Evolutionary conservation across 768 basidiomycete genomes (phyloP).

Genomic region (Candolleomyces aberdarensis): DNA sequence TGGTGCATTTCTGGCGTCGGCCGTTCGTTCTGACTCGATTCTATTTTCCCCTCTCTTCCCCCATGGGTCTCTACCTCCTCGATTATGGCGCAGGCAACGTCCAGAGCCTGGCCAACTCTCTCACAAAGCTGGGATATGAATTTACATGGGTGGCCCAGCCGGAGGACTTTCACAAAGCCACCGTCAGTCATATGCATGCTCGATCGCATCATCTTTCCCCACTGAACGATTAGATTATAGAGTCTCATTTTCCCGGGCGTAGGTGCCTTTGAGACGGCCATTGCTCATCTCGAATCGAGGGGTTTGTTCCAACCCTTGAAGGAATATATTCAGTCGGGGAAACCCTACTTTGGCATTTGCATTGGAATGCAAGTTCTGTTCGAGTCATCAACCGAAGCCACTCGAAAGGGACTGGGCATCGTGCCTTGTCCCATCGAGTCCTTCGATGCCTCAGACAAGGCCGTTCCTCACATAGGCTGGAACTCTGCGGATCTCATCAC

Average conservation of each 20-base stretch:
- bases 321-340: slow-evolving; percentile 80
- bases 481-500: slow-evolving; percentile 68
- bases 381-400: slow-evolving; percentile 78
- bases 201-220: slow-evolving; percentile 5
- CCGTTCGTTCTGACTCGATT: slow-evolving; percentile 12
- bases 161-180: slow-evolving; percentile 81
- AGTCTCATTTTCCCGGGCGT: slow-evolving; percentile 96
- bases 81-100: slow-evolving; percentile 98
- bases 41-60: slow-evolving; percentile 9
- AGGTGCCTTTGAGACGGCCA: slow-evolving; percentile 88
- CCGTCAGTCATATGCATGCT: slow-evolving; percentile 68
- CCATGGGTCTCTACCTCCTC: slow-evolving; percentile 73
- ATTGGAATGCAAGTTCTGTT: slow-evolving; percentile 98
- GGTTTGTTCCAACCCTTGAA: slow-evolving; percentile 80
- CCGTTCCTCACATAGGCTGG: slow-evolving; percentile 99
- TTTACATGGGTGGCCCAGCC: slow-evolving; percentile 87
- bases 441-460: slow-evolving; percentile 71
- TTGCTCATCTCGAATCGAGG: slow-evolving; percentile 66
- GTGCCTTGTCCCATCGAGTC: slow-evolving; percentile 78
- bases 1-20: slow-evolving; percentile 5
- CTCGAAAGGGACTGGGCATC: slow-evolving; percentile 71
- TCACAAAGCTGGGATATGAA: slow-evolving; percentile 76
- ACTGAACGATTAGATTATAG: slow-evolving; percentile 38
- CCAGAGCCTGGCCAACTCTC: slow-evolving; percentile 89
- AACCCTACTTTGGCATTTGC: slow-evolving; percentile 97